These are phyloP conservation scores for Fraxinus platypoda DNA, from an alignment of 305 asterid species.

Conservation along the genomic window DNA sequence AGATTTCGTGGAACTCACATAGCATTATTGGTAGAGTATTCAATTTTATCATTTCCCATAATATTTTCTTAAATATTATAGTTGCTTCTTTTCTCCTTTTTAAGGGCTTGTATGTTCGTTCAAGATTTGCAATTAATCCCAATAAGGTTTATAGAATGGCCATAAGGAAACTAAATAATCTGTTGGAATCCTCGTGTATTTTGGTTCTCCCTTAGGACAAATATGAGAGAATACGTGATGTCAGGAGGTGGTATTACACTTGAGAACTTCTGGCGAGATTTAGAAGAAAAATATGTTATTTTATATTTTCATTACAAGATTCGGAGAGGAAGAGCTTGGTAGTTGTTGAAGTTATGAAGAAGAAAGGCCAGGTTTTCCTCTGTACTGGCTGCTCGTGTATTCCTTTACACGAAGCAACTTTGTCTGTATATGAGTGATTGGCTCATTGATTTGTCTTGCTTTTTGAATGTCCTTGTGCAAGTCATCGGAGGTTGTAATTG, in stretches of 20 bases:
- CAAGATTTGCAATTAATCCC: slow-evolving; percentile 81
- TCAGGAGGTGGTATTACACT: slow-evolving; percentile 86
- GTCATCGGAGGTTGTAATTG: background rate
- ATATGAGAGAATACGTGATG: slow-evolving; percentile 91
- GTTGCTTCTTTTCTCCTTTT: slow-evolving; percentile 23
- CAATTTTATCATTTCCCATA: background rate
- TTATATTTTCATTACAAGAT: slow-evolving; percentile 78
- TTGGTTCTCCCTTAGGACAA: slow-evolving; percentile 98
- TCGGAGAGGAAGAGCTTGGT: slow-evolving; percentile 87
- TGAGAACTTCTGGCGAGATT: slow-evolving; percentile 54
- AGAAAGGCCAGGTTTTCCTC: slow-evolving; percentile 50
- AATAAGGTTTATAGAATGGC: slow-evolving; percentile 90
- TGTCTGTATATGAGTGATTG: background rate
- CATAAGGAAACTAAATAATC: slow-evolving; percentile 78
- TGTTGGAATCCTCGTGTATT: slow-evolving; percentile 84
- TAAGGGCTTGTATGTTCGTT: slow-evolving; percentile 69
- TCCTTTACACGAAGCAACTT: background rate
- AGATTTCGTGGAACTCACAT: background rate
- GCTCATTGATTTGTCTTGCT: background rate
- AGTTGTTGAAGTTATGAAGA: slow-evolving; percentile 86
- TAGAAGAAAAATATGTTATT: slow-evolving; percentile 83
- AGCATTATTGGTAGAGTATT: background rate
- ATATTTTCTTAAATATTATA: slow-evolving; percentile 4
- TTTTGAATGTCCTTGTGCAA: background rate
- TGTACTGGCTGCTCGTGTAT: background rate